Percentiles rank a stretch among this genome's conserved stretches.
These are phyloP conservation scores for Capronia coronata DNA, from an alignment of 2,329 filamentous ascomycete species.

Conservation along the genomic window DNA sequence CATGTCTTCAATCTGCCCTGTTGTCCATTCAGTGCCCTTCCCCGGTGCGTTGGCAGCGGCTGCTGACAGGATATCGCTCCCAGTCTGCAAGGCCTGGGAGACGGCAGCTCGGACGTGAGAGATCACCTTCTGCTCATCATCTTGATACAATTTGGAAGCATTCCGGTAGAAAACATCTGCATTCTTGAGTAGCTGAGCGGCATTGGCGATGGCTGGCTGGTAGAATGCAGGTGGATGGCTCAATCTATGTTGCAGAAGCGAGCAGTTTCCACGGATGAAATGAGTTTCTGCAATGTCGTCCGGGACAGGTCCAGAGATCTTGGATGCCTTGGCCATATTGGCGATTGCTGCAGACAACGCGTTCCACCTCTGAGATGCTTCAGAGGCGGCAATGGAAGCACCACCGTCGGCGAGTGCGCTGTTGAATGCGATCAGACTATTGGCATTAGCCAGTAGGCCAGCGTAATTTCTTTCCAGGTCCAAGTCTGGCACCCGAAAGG, in stretches of 20 bases:
- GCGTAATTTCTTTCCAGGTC: conserved; percentile 42
- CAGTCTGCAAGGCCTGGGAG: conserved; percentile 9
- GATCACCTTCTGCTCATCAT: conserved; percentile 21
- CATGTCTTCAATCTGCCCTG: conserved; percentile 25
- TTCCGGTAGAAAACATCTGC: conserved; percentile 54
- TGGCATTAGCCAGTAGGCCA: conserved; percentile 50
- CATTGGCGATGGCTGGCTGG: conserved; percentile 40
- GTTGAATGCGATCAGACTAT: conserved; percentile 51
- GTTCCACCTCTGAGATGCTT: conserved; percentile 45
- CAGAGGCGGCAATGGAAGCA: conserved; percentile 30
- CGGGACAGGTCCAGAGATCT: conserved; percentile 40
- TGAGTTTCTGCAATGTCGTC: conserved; percentile 50
- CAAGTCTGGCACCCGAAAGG: conserved; percentile 36
- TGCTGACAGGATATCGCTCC: conserved; percentile 1
- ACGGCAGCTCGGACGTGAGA: conserved; percentile 15
- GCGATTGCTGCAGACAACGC: conserved; percentile 47
- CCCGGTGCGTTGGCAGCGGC: neutral
- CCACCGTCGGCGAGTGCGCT: conserved; percentile 39
- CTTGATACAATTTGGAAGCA: conserved; percentile 36
- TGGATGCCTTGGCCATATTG: conserved; percentile 46
- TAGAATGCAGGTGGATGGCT: conserved; percentile 42
- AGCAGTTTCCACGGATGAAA: conserved; percentile 49
- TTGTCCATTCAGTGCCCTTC: conserved; percentile 19
- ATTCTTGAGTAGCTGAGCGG: conserved; percentile 47
- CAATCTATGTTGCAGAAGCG: conserved; percentile 49